Base-by-base conservation (phyloP, 306 rosid genomes). In the Senna tora region DNA sequence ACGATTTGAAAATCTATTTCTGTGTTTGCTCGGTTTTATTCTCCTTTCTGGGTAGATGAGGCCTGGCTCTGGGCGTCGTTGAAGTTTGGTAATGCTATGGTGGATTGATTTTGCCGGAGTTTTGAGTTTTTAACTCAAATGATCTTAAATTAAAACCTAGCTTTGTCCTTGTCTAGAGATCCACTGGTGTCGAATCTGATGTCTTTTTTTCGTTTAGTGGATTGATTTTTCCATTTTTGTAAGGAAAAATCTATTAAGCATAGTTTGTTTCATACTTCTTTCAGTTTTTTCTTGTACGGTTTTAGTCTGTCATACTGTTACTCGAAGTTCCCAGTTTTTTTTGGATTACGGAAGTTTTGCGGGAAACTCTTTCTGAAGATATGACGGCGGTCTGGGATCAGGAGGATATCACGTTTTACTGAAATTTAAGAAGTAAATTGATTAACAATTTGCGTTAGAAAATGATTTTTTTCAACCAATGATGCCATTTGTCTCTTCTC, bases 41-140 rank as follows among this genome's bases (percentile, higher is more conserved):
- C 0, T 43, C 0, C 1, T 38, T 17, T 21, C 21, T 20, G 9
- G 51, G 30, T 64, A 0, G 39, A 16, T 32, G 45, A 10, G 73
- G 19, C 21, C 6, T 21, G 14, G 25, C 22, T 63, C 38, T 57
- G 49, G 46, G 51, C 62, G 58, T 25, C 9, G 19, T 30, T 42
- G 14, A 61, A 32, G 62, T 69, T 57, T 74, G 32, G 38, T 52
- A 12, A 53, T 46, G 47, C 45, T 19, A 54, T 52, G 2, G 45
- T 61, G 21, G 60, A 45, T 53, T 74, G 41, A 51, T 32, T 69
- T 64, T 59, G 39, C 45, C 7, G 15, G 41, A 43, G 39, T 42
- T 53, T 15, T 16, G 30, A 47, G 12, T 73, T 12, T 66, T 53
- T n/a, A 22, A 28, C 7, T 34, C 34, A 36, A 21, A 21, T 21